A percentile compares a stretch with the other conserved stretches of the same genome.
phyloP scores from a whole-genome alignment of 176 grass and related monocot species.

The Aegilops sharonensis region DNA sequence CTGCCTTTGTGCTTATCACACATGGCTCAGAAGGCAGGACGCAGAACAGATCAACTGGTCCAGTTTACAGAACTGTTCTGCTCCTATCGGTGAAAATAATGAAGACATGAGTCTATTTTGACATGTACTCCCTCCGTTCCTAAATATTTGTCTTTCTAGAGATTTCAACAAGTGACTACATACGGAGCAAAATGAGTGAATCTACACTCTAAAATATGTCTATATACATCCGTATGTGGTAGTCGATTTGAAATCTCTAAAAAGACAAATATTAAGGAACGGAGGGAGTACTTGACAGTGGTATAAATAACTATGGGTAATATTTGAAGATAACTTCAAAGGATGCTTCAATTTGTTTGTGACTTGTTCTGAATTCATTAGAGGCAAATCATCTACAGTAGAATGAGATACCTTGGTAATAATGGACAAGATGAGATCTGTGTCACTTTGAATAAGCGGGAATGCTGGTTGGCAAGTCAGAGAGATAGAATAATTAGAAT shows the following conservation, averaged over 20 bases:
- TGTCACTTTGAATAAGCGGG: background rate
- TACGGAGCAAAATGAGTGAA: too few relatives aligned
- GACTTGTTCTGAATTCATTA: background rate
- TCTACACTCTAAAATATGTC: too few relatives aligned
- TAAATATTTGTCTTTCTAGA: too few relatives aligned
- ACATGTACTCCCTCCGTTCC: background rate
- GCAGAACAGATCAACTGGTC: background rate
- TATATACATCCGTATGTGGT: too few relatives aligned
- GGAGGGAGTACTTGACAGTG: too few relatives aligned
- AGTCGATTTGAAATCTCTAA: too few relatives aligned
- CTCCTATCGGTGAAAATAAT: background rate
- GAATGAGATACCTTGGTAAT: background rate
- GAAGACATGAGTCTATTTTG: background rate
- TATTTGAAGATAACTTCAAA: background rate
- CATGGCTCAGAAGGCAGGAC: background rate
- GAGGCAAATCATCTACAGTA: background rate
- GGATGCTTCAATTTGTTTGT: background rate
- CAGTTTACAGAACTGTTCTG: background rate
- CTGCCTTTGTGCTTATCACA: slow-evolving; percentile 5
- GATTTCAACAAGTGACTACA: too few relatives aligned
- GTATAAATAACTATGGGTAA: background rate
- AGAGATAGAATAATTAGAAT: background rate
- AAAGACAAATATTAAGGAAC: too few relatives aligned
- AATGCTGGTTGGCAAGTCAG: background rate
- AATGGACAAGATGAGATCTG: background rate